phyloP scores from a whole-genome alignment of 495 filamentous ascomycete genomes.

The Staphylotrichum longicolle region DNA sequence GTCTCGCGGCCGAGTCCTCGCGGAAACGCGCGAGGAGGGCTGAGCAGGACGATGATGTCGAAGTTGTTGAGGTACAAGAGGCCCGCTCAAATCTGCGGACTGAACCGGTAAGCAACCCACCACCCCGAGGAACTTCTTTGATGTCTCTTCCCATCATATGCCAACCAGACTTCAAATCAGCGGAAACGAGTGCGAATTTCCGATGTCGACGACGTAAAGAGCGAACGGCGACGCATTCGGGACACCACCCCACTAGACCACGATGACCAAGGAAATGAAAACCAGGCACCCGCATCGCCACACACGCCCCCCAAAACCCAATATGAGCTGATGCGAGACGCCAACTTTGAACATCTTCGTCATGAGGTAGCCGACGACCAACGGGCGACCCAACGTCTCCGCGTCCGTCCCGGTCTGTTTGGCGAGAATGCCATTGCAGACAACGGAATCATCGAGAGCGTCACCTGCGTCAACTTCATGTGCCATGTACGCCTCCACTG shows the following conservation, averaged over 20 bases:
- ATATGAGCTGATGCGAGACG: constrained; percentile 53
- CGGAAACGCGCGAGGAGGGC: constrained; percentile 38
- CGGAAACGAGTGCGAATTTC: constrained; percentile 49
- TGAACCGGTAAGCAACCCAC: constrained; percentile 43
- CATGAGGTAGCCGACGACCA: constrained; percentile 60
- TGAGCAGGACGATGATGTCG: constrained; percentile 48
- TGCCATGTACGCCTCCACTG: constrained; percentile 80
- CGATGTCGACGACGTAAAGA: constrained; percentile 24
- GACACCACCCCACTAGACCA: constrained; percentile 34
- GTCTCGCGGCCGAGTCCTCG: constrained; percentile 27
- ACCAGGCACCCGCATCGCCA: constrained; percentile 6
- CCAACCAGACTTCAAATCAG: constrained; percentile 17
- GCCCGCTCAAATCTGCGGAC: constrained; percentile 46
- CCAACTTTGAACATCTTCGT: constrained; percentile 50
- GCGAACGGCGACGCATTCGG: constrained; percentile 23
- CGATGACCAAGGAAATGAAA: constrained; percentile 34
- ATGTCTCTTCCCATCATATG: no score
- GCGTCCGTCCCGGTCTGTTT: constrained; percentile 49
- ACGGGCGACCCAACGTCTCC: constrained; percentile 69
- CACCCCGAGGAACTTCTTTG: no score
- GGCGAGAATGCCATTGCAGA: constrained; percentile 73
- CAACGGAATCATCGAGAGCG: constrained; percentile 77
- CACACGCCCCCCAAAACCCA: constrained; percentile 45
- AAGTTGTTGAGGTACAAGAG: constrained; percentile 46
- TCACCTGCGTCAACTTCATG: constrained; percentile 92